Evolutionary conservation across 2,329 filamentous ascomycete species (phyloP), one percentile per base, ranked within the genome.

Genomic region (Cytospora chrysosperma): DNA sequence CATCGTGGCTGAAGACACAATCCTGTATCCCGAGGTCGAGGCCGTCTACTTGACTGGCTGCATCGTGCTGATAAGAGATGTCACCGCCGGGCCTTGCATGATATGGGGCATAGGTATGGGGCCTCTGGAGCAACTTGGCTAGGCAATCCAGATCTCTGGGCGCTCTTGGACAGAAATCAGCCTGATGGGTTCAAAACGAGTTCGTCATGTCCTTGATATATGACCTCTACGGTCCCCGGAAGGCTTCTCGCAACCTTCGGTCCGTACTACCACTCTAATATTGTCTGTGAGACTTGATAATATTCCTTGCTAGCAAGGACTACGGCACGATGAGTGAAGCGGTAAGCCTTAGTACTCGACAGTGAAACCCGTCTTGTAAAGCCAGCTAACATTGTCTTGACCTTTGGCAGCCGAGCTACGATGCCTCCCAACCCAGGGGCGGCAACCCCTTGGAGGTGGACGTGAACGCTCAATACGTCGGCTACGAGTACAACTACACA

Each of bases 401-500:
- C 4, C n/a, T n/a, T n/a, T 28, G 4, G 34, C 13, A 69, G 68
- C 68, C 68, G 6, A 66, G 54, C 8, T 69, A 66, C 30, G 63
- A 71, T 47, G 66, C 59, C 9, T 70, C 69, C 49, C 52, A 66
- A 60, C 69, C 69, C 40, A 21, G 55, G n/a, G 71, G 71, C 47
- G 71, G 71, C 59, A 69, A 71, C 61, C 65, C 70, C 3, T 65
- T 69, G 32, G 67, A 69, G 54, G 62, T 67, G 50, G 68, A 71
- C 59, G 69, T 71, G 26, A 71, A 88, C 68, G 74, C 79, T 13
- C 84, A 85, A 69, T 88, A 85, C 71, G 73, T 73, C 27, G 85
- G 85, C 9, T 75, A 81, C 62, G 85, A 88, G 71, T 87, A 79
- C 74, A 81, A 88, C 70, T 87, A 88, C 72, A 79, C 80, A 47